Conservation (phyloP, 345 rosid species). For the Streptanthus diversifolius region DNA sequence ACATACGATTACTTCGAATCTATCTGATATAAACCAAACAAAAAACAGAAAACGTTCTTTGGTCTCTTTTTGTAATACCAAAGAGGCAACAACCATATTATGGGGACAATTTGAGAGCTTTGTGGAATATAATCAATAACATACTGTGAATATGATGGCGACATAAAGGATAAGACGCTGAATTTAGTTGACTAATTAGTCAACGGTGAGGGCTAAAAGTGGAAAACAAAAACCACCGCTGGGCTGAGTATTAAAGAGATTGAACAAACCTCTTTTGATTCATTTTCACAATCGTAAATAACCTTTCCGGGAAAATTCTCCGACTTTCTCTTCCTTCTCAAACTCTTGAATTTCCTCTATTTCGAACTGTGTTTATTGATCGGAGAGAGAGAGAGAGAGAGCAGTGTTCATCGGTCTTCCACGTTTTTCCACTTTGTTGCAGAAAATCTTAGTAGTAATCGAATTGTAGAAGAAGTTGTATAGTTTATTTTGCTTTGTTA, state of each 20-base stretch:
- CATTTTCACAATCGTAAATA: not conserved
- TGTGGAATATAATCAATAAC: no score
- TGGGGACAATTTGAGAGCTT: not conserved
- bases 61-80: not conserved
- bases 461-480: not conserved
- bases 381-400: not conserved
- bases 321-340: not conserved
- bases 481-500: not conserved
- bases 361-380: not conserved
- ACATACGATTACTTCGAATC: not conserved
- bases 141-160: not conserved
- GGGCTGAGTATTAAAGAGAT: not conserved
- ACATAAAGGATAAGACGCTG: not conserved
- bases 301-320: not conserved
- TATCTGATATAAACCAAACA: not conserved
- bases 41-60: not conserved
- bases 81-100: not conserved
- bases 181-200: slow-evolving; percentile 16
- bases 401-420: not conserved
- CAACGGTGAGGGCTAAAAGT: slow-evolving; percentile 15
- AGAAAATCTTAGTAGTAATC: not conserved
- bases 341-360: not conserved
- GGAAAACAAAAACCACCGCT: slow-evolving; percentile 13
- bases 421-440: not conserved
- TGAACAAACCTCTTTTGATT: not conserved